Evolutionary conservation across 352 stramenopile species (phyloP).

Genomic region (Globisporangium perplexum): DNA sequence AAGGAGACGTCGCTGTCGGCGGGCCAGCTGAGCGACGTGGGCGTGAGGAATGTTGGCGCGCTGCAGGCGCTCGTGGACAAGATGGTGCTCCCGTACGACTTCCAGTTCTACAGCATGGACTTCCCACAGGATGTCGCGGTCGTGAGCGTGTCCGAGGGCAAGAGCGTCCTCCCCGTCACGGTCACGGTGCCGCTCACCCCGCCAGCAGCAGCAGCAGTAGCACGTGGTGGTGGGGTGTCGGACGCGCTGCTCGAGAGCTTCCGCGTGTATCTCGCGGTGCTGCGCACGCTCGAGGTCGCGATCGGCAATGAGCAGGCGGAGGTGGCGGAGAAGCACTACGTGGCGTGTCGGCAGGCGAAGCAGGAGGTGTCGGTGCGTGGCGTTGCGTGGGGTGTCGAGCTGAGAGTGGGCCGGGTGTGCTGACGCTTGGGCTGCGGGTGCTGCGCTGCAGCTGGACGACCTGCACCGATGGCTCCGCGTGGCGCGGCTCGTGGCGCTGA

Average conservation of each 20-base stretch:
- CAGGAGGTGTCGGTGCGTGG: constrained; percentile 62
- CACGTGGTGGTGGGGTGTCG: no score
- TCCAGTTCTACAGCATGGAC: constrained; percentile 82
- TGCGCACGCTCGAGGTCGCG: constrained; percentile 43
- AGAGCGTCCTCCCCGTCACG: constrained; percentile 67
- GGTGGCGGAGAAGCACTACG: constrained; percentile 74
- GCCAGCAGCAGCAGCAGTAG: neutral
- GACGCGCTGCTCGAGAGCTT: constrained; percentile 47
- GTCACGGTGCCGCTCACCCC: constrained; percentile 30
- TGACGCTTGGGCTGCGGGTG: neutral
- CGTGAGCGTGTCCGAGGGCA: constrained; percentile 62
- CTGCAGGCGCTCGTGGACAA: constrained; percentile 69
- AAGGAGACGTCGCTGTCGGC: constrained; percentile 63
- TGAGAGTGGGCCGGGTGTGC: no score
- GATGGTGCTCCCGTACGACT: constrained; percentile 80
- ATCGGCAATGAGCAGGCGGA: constrained; percentile 75
- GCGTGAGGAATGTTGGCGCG: constrained; percentile 66
- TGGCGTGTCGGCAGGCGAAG: constrained; percentile 58
- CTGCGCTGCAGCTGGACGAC: constrained; percentile 62
- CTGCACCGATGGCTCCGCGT: constrained; percentile 73
- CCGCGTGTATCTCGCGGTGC: constrained; percentile 53
- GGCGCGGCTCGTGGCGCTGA: constrained; percentile 63
- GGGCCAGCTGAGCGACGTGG: constrained; percentile 61
- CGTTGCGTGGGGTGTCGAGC: neutral
- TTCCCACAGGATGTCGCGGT: constrained; percentile 73